phyloP scores from a whole-genome alignment of 805 yeast genomes.

The Barnettozyma sucrosica region DNA sequence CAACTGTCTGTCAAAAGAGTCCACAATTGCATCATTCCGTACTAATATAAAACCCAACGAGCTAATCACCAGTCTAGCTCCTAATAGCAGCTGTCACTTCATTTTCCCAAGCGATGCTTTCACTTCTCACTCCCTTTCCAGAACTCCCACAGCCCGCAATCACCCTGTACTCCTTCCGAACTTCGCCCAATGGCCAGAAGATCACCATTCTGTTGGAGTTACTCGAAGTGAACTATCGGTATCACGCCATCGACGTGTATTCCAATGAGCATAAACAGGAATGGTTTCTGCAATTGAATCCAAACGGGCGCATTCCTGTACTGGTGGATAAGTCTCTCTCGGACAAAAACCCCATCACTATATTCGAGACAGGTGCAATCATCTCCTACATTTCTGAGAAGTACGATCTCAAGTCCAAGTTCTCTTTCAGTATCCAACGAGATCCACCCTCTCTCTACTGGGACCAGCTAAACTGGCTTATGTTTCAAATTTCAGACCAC shows the following conservation, averaged over 20 bases:
- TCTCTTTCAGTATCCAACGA: conserved; percentile 26
- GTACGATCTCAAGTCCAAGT: conserved; percentile 47
- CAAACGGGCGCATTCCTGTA: conserved; percentile 59
- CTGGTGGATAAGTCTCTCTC: conserved; percentile 31
- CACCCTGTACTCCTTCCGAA: conserved; percentile 49
- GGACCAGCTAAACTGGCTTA: conserved; percentile 41
- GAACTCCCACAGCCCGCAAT: conserved; percentile 42
- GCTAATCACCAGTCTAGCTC: background rate
- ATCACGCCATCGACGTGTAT: conserved; percentile 33
- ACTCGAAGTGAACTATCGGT: conserved; percentile 28
- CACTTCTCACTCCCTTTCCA: background rate
- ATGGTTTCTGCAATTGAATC: conserved; percentile 51
- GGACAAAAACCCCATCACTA: conserved; percentile 37
- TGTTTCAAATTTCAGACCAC: conserved; percentile 48
- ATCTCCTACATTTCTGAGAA: conserved; percentile 50
- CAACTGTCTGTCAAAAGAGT: background rate
- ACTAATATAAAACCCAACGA: background rate
- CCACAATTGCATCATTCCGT: conserved; percentile 5
- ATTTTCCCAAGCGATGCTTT: background rate
- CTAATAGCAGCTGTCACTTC: too few relatives aligned
- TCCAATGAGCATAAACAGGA: conserved; percentile 45
- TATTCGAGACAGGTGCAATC: conserved; percentile 56
- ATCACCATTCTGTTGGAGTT: conserved; percentile 32
- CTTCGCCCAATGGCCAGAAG: conserved; percentile 46
- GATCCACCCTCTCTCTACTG: conserved; percentile 36